Base-by-base conservation (phyloP, 345 rosid genomes). In the Aegle marmelos region DNA sequence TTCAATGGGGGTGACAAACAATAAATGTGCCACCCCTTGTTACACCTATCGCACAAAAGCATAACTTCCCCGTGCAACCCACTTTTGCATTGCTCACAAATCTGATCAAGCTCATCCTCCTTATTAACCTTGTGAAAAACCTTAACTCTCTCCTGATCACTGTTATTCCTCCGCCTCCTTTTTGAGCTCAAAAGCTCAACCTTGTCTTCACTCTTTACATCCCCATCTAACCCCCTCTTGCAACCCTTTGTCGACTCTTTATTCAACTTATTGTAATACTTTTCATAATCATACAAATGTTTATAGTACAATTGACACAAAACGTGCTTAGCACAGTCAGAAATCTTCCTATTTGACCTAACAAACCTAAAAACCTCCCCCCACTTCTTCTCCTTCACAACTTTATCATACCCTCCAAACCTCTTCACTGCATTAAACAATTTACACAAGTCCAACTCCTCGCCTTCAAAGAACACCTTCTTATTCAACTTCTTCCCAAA, bases 21-120 rank as follows among this genome's bases (percentile, higher is more conserved):
- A 81, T 95, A 90, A n/a, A 89, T 89, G 77, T 95, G 99, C 97
- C 99, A 93, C 28, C 99, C 99, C 82, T 92, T 95, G 77, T 95
- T 90, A 84, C 99, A 95, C 73, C 98, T 88, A 81, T 95, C 99
- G 25, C 99, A 95, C 73, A 95, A 86, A 73, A 95, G 94, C 99
- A 95, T 95, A 82, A 92, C 92, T 76, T 95, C 96, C 57, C 91
- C 99, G 70, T 95, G 99, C 83, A 91, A 86, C 10, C 91, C 99
- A 80, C 98, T 95, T 72, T 78, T 80, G 73, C 99, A 95, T 74
- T 92, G 99, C 79, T 88, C 89, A 81, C 99, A 95, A 31, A 90
- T 89, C 86, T 95, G 97, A 87, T 93, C 96, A 79, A 69, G 62
- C 50, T 53, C 90, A 76, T 87, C 89, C 56, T 83, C 88, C 45